A percentile compares a stretch with the other conserved stretches of the same genome.
Conservation (phyloP, 441 rosid species). For the Jatropha multifida region DNA sequence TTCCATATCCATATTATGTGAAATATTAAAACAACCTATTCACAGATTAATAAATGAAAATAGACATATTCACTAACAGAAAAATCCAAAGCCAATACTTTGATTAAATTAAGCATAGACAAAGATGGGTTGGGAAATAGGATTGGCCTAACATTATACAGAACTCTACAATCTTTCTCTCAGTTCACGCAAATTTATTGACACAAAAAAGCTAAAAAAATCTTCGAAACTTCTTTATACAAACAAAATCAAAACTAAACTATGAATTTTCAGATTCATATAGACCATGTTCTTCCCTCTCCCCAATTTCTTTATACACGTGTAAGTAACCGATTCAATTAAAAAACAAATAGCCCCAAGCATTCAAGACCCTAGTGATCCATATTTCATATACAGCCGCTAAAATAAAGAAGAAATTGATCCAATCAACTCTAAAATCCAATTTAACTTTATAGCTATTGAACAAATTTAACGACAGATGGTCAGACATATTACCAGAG, state of each 20-base stretch:
- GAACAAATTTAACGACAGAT: too few species aligned
- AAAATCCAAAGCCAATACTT: neutral
- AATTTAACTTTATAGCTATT: too few species aligned
- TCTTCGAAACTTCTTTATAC: neutral
- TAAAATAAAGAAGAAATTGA: neutral
- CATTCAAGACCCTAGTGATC: neutral
- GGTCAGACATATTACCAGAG: constrained; percentile 23
- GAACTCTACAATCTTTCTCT: neutral
- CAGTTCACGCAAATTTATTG: neutral
- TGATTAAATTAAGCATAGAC: neutral
- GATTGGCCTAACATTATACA: neutral
- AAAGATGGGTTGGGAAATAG: neutral
- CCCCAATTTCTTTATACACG: neutral
- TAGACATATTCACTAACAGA: neutral
- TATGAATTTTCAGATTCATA: neutral
- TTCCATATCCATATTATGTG: neutral
- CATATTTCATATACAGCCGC: neutral
- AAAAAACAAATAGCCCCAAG: neutral
- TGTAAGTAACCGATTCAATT: neutral
- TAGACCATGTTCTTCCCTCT: neutral
- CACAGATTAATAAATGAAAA: neutral
- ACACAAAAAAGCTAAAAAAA: neutral
- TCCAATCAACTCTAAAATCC: neutral
- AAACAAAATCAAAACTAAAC: too few species aligned
- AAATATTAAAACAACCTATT: neutral